Evolutionary conservation across 495 filamentous ascomycete species (phyloP), one percentile per base, ranked within the genome.

Genomic region (Penicillium soppii): DNA sequence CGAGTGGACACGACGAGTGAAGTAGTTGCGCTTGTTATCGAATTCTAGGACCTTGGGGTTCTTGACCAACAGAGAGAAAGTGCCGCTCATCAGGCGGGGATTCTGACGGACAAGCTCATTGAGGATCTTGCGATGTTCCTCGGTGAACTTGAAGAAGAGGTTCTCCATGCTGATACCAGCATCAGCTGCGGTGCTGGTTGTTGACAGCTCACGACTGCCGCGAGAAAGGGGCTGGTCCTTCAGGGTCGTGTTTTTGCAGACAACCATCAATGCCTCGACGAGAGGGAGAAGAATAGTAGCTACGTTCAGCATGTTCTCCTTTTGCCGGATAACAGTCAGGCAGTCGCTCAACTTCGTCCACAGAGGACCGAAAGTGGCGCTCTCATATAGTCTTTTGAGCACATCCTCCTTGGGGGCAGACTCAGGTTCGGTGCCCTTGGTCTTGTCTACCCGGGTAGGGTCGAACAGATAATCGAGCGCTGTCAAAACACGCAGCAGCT

Each of bases 11-110:
- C 88, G 89, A 37, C 95, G 88, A 67, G 82, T 97, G 76, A 99
- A 99, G 80, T 94, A 99, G 68, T 95, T 97, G 58, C 95, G 92
- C 79, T 99, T 99, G 74, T 97, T 99, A 68, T 99, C 94, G 61
- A 99, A 99, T 59, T 99, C 94, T 39, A 99, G 72, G 12, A 99
- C 94, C 80, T 97, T 97, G 38, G 94, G 95, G 61, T 99, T 99
- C 75, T 96, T 96, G 54, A 97, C 92, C 22, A 99, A 75, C 30
- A 97, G 76, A 7, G 92, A 91, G 70, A 99, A 96, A 12, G 91
- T 95, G 35, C 92, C 94, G 54, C 92, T 96, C 94, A 99, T 99
- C 54, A 99, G 82, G 59, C 95, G 92, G 25, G 94, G 94, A 54
- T 94, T 97, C 55, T 95, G 88, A 29, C 94, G 88, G 52, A 99